These are phyloP conservation scores for Biscutella laevigata DNA, from an alignment of 441 rosid genomes.

Conservation along the genomic window DNA sequence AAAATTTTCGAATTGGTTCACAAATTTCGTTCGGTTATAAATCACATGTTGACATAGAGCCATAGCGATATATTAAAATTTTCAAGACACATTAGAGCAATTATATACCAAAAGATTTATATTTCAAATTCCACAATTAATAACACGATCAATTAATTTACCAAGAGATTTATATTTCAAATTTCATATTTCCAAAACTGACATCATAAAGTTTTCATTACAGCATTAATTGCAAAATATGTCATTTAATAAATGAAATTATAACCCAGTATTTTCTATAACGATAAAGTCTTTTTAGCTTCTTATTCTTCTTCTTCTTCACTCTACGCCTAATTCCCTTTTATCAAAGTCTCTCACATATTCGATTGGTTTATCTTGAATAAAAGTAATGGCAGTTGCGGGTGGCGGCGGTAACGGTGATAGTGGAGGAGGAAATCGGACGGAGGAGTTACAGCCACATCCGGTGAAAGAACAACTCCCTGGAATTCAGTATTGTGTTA, in stretches of 20 bases:
- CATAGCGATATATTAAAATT: too few species aligned
- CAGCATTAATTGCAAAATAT: constrained; percentile 1
- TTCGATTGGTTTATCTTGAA: background rate
- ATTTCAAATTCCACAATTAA: too few species aligned
- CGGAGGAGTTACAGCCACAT: constrained; percentile 46
- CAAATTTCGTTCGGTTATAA: too few species aligned
- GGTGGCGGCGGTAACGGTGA: constrained; percentile 6
- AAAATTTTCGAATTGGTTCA: too few species aligned
- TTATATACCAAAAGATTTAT: background rate
- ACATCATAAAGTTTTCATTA: constrained; percentile 4
- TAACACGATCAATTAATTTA: too few species aligned
- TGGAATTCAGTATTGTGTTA: constrained; percentile 49
- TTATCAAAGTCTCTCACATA: background rate
- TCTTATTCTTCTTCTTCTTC: constrained; percentile 1
- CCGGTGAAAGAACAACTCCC: constrained; percentile 66
- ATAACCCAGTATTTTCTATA: background rate
- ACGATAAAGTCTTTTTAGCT: background rate
- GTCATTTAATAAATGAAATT: constrained; percentile 12
- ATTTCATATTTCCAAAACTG: constrained; percentile 20
- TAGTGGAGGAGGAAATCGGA: constrained; percentile 22
- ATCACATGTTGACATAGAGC: too few species aligned
- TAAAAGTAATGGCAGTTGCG: constrained; percentile 12
- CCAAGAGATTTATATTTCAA: too few species aligned
- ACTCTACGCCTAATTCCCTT: background rate
- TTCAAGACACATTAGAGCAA: too few species aligned